Evolutionary conservation across 768 basidiomycete genomes (phyloP).

Genomic region (Amanita exitialis): DNA sequence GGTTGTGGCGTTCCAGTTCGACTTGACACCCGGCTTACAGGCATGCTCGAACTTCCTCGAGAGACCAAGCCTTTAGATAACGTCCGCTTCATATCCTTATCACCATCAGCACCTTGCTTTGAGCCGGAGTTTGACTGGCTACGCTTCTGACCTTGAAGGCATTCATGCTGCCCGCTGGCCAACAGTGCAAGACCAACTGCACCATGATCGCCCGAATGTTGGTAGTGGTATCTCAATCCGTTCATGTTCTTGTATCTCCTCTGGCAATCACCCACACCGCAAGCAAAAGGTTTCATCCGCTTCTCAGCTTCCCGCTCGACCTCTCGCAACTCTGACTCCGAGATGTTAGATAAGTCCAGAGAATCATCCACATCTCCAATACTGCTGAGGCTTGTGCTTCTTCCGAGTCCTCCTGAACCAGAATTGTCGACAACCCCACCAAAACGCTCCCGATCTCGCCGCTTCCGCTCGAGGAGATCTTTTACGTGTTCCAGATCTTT

Average conservation of each 20-base stretch:
- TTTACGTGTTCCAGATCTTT: slow-evolving; percentile 76
- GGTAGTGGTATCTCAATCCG: slow-evolving; percentile 91
- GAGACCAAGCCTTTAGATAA: neutral
- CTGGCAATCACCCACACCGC: slow-evolving; percentile 78
- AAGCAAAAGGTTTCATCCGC: slow-evolving; percentile 76
- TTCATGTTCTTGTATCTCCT: slow-evolving; percentile 99
- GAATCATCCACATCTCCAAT: slow-evolving; percentile 9
- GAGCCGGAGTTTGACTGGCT: slow-evolving; percentile 8
- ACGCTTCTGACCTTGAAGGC: slow-evolving; percentile 18
- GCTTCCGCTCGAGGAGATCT: slow-evolving; percentile 52
- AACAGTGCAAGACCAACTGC: slow-evolving; percentile 79
- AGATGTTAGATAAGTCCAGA: slow-evolving; percentile 36
- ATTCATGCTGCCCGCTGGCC: slow-evolving; percentile 58
- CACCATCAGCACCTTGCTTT: slow-evolving; percentile 8
- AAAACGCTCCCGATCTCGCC: slow-evolving; percentile 27
- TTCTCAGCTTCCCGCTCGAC: slow-evolving; percentile 82
- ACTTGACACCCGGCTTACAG: slow-evolving; percentile 25
- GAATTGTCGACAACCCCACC: slow-evolving; percentile 8
- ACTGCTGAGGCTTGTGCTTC: slow-evolving; percentile 3
- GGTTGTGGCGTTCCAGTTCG: slow-evolving; percentile 27
- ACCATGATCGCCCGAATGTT: slow-evolving; percentile 94
- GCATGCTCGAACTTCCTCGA: slow-evolving; percentile 23
- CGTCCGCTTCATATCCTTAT: slow-evolving; percentile 3
- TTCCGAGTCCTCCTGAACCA: slow-evolving; percentile 3
- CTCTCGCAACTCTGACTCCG: slow-evolving; percentile 55